These are phyloP conservation scores for Russula olivacea DNA, from an alignment of 768 basidiomycete species.

Conservation along the genomic window DNA sequence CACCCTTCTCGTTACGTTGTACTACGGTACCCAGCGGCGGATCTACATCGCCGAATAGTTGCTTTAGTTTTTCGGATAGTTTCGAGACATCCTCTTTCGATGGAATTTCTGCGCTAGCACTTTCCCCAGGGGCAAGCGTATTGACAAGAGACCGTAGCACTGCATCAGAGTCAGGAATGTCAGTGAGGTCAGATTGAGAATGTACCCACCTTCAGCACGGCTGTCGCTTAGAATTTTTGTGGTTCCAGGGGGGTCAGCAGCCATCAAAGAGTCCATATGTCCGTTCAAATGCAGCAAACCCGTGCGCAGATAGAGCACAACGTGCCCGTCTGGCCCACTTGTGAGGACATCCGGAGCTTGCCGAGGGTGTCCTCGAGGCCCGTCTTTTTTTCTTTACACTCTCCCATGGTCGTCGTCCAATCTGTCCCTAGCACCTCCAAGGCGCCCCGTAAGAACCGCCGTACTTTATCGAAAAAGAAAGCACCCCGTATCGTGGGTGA, in stretches of 20 bases:
- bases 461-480: conserved; percentile 45
- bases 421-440: conserved; percentile 31
- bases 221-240: conserved; percentile 6
- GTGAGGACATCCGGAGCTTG: conserved; percentile 1
- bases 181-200: not conserved
- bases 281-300: not conserved
- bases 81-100: conserved; percentile 46
- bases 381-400: not conserved
- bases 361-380: not conserved
- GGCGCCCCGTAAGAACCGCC: conserved; percentile 34
- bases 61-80: conserved; percentile 54
- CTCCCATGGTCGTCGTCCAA: conserved; percentile 39
- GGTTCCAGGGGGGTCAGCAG: conserved; percentile 1
- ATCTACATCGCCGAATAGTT: conserved; percentile 46
- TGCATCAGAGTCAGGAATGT: conserved; percentile 24
- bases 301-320: not conserved
- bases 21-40: conserved; percentile 26
- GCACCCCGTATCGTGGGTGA: conserved; percentile 21
- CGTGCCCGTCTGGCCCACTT: not conserved
- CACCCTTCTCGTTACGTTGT: conserved; percentile 49
- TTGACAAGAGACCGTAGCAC: conserved; percentile 38
- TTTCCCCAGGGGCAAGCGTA: conserved; percentile 32
- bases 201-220: conserved; percentile 14
- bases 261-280: conserved; percentile 1
- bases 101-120: conserved; percentile 28